A percentile compares a stretch with the other conserved stretches of the same genome.
These are phyloP conservation scores for Saraca asoca DNA, from an alignment of 331 rosid species.

Conservation along the genomic window DNA sequence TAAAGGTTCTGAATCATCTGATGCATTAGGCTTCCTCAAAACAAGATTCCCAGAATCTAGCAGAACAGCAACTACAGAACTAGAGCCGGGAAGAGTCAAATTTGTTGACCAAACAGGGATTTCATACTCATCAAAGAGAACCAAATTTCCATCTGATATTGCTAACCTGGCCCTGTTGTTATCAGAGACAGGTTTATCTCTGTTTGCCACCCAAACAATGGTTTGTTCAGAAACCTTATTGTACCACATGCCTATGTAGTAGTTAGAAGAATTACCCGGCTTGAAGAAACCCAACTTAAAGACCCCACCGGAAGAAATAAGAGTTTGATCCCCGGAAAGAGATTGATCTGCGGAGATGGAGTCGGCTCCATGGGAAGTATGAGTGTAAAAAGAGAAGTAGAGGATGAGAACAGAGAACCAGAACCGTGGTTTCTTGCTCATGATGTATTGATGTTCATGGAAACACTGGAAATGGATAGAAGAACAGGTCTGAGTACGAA, in stretches of 20 bases:
- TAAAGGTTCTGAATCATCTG: constrained; percentile 6
- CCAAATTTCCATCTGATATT: constrained; percentile 44
- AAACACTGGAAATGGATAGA: too few species aligned
- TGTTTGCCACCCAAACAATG: constrained; percentile 67
- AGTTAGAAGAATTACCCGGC: constrained; percentile 50
- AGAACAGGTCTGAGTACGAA: too few species aligned
- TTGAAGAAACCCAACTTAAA: constrained; percentile 65
- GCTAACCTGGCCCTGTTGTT: constrained; percentile 42
- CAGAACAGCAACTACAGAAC: constrained; percentile 39
- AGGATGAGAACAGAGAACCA: constrained; percentile 31
- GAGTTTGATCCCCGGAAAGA: constrained; percentile 57
- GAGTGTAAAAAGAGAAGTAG: constrained; percentile 15
- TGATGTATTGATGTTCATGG: too few species aligned
- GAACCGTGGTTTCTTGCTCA: not conserved
- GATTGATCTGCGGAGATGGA: constrained; percentile 37
- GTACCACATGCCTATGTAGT: constrained; percentile 67
- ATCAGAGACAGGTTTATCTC: constrained; percentile 55
- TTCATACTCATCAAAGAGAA: constrained; percentile 45
- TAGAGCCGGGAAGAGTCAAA: constrained; percentile 24
- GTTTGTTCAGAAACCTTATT: not conserved
- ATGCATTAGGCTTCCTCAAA: constrained; percentile 24
- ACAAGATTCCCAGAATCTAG: constrained; percentile 54
- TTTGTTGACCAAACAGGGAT: constrained; percentile 60
- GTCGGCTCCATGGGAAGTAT: constrained; percentile 38
- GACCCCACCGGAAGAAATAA: constrained; percentile 37